Evolutionary conservation across 2,329 filamentous ascomycete species (phyloP).

Genomic region (Penicillium janthinellum): DNA sequence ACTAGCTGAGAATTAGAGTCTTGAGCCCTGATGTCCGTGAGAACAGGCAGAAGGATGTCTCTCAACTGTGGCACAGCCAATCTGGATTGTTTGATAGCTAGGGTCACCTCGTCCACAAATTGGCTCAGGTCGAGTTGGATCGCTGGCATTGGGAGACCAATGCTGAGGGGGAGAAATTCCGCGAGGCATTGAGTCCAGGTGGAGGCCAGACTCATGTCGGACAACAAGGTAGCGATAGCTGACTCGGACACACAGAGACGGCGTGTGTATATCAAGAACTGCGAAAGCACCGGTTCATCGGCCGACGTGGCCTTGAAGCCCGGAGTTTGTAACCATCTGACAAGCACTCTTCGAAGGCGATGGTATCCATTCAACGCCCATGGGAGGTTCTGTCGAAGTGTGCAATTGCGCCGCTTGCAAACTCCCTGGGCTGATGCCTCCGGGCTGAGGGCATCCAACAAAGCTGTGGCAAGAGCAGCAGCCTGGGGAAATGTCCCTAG

Average conservation of each 20-base stretch:
- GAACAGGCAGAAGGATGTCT: conserved; percentile 29
- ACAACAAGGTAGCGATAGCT: conserved; percentile 20
- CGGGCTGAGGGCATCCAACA: conserved; percentile 36
- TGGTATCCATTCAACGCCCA: conserved; percentile 38
- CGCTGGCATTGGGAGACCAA: conserved; percentile 24
- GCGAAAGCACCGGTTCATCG: conserved; percentile 27
- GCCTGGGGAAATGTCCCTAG: conserved; percentile 34
- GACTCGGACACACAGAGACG: conserved; percentile 26
- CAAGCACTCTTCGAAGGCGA: conserved; percentile 35
- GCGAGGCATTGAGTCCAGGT: conserved; percentile 35
- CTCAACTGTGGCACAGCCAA: conserved; percentile 26
- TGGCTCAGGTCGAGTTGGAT: conserved; percentile 36
- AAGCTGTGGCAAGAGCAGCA: conserved; percentile 27
- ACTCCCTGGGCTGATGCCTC: conserved; percentile 12
- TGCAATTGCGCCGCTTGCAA: conserved; percentile 22
- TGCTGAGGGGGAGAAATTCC: conserved; percentile 32
- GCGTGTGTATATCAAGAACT: conserved; percentile 31
- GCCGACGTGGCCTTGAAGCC: conserved; percentile 17
- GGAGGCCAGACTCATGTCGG: conserved; percentile 32
- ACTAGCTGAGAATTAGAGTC: conserved; percentile 22
- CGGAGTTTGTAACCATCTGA: conserved; percentile 30
- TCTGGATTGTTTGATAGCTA: conserved; percentile 22
- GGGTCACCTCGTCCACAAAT: conserved; percentile 31
- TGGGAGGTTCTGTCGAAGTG: conserved; percentile 36
- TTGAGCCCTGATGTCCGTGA: conserved; percentile 28